These are phyloP conservation scores for Triglochin maritima DNA, from an alignment of 106 monocot species.

Conservation along the genomic window DNA sequence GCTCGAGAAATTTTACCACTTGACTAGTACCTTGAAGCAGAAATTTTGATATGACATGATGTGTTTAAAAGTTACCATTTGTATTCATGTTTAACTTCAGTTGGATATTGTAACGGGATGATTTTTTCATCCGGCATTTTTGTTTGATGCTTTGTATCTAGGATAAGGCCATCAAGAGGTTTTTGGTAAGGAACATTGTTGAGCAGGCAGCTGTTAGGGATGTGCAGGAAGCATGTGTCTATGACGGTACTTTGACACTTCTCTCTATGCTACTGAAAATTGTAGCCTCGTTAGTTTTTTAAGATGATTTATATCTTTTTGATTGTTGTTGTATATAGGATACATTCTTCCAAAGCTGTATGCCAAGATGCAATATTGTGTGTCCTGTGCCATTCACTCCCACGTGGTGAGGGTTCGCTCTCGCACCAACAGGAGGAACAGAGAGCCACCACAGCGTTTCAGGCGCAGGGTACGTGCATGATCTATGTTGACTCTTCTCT, in stretches of 20 bases:
- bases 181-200: slow-evolving; percentile 20
- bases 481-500: neutral
- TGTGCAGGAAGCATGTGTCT: slow-evolving; percentile 13
- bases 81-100: neutral
- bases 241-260: neutral
- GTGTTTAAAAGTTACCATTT: too few relatives aligned
- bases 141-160: neutral
- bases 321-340: slow-evolving; percentile 5
- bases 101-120: neutral
- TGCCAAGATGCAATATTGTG: slow-evolving; percentile 29
- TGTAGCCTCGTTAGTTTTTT: too few relatives aligned
- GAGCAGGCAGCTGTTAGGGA: slow-evolving; percentile 20
- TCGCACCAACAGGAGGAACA: slow-evolving; percentile 26
- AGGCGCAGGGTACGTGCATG: slow-evolving; percentile 22
- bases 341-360: slow-evolving; percentile 34
- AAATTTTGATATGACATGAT: too few relatives aligned
- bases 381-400: slow-evolving; percentile 32
- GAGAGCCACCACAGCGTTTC: slow-evolving; percentile 41
- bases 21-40: too few relatives aligned
- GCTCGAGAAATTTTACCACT: too few relatives aligned
- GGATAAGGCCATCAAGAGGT: slow-evolving; percentile 22
- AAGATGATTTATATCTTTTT: neutral
- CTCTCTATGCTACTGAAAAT: neutral
- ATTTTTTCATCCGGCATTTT: neutral
- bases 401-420: slow-evolving; percentile 35